Conservation (phyloP, 2,329 filamentous ascomycete species). For the Xenoacremonium recifei region DNA sequence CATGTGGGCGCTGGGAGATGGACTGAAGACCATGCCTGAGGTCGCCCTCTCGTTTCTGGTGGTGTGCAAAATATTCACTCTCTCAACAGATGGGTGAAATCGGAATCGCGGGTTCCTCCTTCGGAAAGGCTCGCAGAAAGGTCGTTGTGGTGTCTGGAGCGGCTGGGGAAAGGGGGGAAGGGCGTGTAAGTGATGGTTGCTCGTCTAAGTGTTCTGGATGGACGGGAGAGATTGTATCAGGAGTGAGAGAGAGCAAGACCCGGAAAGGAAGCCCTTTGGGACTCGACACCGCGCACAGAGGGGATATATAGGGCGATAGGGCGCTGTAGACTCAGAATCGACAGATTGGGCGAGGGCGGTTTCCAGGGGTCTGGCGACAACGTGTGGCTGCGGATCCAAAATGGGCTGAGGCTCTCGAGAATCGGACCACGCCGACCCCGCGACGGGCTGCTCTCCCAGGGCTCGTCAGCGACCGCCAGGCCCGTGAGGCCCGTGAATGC, state of each 20-base stretch:
- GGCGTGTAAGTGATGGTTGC: not conserved
- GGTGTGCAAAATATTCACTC: not conserved
- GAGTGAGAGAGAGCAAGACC: conserved; percentile 9
- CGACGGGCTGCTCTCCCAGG: conserved; percentile 12
- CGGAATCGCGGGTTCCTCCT: no score
- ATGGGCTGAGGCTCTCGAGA: conserved; percentile 34
- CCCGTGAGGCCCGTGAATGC: conserved; percentile 10
- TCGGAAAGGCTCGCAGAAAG: no score
- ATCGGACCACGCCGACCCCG: conserved; percentile 36
- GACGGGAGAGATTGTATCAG: not conserved
- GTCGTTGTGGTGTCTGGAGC: no score
- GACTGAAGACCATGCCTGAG: conserved; percentile 17
- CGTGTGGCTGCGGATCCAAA: conserved; percentile 32
- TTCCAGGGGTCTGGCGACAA: conserved; percentile 33
- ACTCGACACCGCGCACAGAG: conserved; percentile 21
- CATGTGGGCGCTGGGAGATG: conserved; percentile 20
- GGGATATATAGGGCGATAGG: conserved; percentile 24
- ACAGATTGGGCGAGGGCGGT: conserved; percentile 27
- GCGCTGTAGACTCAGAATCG: conserved; percentile 23
- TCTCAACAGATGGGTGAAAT: no score
- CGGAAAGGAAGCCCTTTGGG: conserved; percentile 12
- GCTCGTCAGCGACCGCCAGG: not conserved
- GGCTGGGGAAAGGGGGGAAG: not conserved
- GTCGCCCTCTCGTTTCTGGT: not conserved
- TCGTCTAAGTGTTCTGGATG: not conserved